Evolutionary conservation across 2,329 filamentous ascomycete genomes (phyloP).

Genomic region (Cladosporium sp.): DNA sequence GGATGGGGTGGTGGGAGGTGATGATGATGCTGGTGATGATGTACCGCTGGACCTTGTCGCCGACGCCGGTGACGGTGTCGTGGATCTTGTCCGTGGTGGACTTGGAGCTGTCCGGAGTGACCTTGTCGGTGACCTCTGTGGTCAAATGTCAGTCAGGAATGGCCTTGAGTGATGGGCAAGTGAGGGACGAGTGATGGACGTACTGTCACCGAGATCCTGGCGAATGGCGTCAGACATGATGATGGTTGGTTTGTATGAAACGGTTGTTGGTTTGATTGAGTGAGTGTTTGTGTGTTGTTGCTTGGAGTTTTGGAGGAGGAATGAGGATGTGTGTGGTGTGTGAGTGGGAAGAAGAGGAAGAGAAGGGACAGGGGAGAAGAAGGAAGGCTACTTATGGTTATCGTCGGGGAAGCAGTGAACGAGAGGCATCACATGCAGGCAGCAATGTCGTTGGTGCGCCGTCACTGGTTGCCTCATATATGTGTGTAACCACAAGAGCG

Average conservation of each 20-base stretch:
- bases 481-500: too few species aligned
- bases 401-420: too few species aligned
- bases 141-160: conserved; percentile 20
- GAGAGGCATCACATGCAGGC: too few species aligned
- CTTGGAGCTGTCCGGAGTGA: conserved; percentile 58
- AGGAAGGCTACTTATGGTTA: too few species aligned
- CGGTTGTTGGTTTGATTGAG: conserved; percentile 16
- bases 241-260: conserved; percentile 24
- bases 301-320: conserved; percentile 17
- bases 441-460: too few species aligned
- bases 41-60: conserved; percentile 52
- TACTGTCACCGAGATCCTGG: conserved; percentile 56
- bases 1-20: conserved; percentile 17
- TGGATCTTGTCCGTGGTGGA: conserved; percentile 57
- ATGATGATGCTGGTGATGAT: conserved; percentile 15
- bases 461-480: too few species aligned
- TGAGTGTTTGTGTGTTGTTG: conserved; percentile 9
- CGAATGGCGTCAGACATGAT: conserved; percentile 59
- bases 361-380: too few species aligned
- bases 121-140: conserved; percentile 52
- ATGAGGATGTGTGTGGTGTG: neutral
- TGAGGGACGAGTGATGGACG: conserved; percentile 14
- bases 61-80: conserved; percentile 52
- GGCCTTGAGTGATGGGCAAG: neutral
- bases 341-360: neutral